phyloP scores from a whole-genome alignment of 805 yeast species.

The Lachancea cidri region DNA sequence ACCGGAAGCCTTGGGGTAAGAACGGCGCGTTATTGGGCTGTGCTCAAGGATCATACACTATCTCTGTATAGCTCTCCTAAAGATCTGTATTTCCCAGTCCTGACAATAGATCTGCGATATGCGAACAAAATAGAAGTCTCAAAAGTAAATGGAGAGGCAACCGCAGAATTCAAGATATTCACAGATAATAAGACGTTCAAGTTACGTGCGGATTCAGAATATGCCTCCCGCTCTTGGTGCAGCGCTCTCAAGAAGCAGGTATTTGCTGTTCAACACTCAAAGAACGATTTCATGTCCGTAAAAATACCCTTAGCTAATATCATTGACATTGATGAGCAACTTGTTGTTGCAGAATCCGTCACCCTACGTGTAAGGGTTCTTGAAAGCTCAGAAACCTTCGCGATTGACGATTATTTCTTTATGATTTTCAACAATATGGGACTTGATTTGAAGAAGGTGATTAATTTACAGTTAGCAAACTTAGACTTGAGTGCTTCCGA shows the following conservation, averaged over 20 bases:
- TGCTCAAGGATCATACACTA: slow-evolving; percentile 62
- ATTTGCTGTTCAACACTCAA: slow-evolving; percentile 60
- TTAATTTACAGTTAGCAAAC: slow-evolving; percentile 30
- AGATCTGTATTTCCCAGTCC: slow-evolving; percentile 77
- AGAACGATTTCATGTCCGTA: slow-evolving; percentile 65
- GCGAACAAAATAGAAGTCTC: slow-evolving; percentile 56
- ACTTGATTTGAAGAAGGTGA: slow-evolving; percentile 36
- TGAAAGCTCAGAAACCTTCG: slow-evolving; percentile 48
- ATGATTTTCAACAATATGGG: slow-evolving; percentile 54
- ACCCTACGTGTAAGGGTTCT: slow-evolving; percentile 57
- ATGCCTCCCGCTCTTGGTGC: slow-evolving; percentile 77
- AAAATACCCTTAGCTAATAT: slow-evolving; percentile 72
- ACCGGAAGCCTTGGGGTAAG: slow-evolving; percentile 13
- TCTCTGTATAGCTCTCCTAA: slow-evolving; percentile 65
- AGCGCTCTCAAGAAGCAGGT: slow-evolving; percentile 67
- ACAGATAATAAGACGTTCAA: slow-evolving; percentile 55
- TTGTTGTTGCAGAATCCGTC: slow-evolving; percentile 51
- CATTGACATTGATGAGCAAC: slow-evolving; percentile 51
- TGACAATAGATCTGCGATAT: slow-evolving; percentile 65
- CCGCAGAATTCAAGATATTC: slow-evolving; percentile 51
- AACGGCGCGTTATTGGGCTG: slow-evolving; percentile 69
- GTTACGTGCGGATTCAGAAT: slow-evolving; percentile 68
- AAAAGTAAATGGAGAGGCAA: slow-evolving; percentile 11
- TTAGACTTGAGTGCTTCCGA: slow-evolving; percentile 9
- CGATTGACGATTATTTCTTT: slow-evolving; percentile 64